Conservation (phyloP, 2,329 filamentous ascomycete species). For the Beauveria bassiana region DNA sequence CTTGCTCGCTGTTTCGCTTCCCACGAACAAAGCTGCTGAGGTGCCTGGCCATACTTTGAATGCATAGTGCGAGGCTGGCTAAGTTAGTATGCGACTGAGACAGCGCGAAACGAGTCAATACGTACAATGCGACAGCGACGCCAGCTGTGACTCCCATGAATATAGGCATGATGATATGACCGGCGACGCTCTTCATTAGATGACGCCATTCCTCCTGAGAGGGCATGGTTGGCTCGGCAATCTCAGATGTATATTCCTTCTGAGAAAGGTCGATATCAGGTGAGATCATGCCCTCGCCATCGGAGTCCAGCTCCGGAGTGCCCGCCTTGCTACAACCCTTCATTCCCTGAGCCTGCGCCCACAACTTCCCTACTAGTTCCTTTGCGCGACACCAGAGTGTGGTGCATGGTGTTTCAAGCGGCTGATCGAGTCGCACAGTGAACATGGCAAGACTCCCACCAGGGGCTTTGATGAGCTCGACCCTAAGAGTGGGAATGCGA, state of each 20-base stretch:
- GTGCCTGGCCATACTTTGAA: conserved; percentile 54
- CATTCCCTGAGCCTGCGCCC: conserved; percentile 8
- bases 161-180: conserved; percentile 60
- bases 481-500: conserved; percentile 45
- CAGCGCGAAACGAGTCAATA: conserved; percentile 14
- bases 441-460: conserved; percentile 48
- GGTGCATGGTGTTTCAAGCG: conserved; percentile 25
- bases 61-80: conserved; percentile 52
- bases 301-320: not conserved
- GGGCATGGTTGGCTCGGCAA: not conserved
- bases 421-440: conserved; percentile 32
- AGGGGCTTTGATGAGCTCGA: conserved; percentile 55
- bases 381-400: conserved; percentile 48
- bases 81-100: conserved; percentile 20
- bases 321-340: conserved; percentile 13
- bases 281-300: not conserved
- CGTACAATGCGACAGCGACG: conserved; percentile 56
- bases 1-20: conserved; percentile 15
- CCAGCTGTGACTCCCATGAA: conserved; percentile 62
- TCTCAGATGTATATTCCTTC: not conserved
- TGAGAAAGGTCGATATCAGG: not conserved
- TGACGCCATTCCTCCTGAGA: conserved; percentile 15
- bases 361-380: conserved; percentile 22
- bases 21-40: conserved; percentile 45
- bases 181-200: conserved; percentile 46